These are phyloP conservation scores for Pseudodiploospora longispora DNA, from an alignment of 2,329 filamentous ascomycete species.

Conservation along the genomic window DNA sequence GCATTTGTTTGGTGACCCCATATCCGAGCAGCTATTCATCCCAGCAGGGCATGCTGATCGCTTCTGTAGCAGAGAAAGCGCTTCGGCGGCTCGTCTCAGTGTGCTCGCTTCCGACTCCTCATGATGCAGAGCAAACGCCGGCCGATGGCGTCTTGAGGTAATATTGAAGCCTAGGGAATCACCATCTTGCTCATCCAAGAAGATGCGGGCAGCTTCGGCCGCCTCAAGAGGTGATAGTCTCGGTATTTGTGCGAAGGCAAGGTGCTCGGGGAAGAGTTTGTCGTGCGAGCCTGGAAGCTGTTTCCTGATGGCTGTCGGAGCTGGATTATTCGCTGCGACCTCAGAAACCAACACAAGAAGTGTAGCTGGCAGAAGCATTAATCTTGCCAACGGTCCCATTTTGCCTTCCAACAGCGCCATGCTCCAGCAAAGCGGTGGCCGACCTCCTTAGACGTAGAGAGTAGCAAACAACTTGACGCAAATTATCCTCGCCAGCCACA, in stretches of 20 bases:
- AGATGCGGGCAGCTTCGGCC: constrained; percentile 21
- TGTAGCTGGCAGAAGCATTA: constrained; percentile 34
- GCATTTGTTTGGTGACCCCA: constrained; percentile 64
- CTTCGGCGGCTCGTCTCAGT: constrained; percentile 37
- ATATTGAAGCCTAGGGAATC: constrained; percentile 10
- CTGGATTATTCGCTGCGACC: constrained; percentile 23
- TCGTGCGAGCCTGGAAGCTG: constrained; percentile 63
- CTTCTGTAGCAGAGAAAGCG: constrained; percentile 40
- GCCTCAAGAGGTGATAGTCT: constrained; percentile 20
- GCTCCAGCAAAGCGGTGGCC: no score
- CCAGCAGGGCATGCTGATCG: constrained; percentile 61
- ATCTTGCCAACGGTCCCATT: constrained; percentile 31
- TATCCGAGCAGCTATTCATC: constrained; percentile 55
- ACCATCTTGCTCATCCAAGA: constrained; percentile 19
- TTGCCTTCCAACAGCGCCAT: background rate
- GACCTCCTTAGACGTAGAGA: no score
- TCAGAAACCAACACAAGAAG: constrained; percentile 37
- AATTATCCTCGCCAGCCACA: no score
- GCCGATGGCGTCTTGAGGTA: constrained; percentile 28
- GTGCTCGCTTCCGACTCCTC: constrained; percentile 18
- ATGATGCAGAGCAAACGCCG: constrained; percentile 44
- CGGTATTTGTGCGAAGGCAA: constrained; percentile 34
- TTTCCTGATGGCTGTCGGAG: constrained; percentile 60
- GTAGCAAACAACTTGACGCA: no score
- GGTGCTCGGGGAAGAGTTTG: constrained; percentile 67